Evolutionary conservation across 2,329 filamentous ascomycete genomes (phyloP).

Genomic region (Penicillium capsulatum): DNA sequence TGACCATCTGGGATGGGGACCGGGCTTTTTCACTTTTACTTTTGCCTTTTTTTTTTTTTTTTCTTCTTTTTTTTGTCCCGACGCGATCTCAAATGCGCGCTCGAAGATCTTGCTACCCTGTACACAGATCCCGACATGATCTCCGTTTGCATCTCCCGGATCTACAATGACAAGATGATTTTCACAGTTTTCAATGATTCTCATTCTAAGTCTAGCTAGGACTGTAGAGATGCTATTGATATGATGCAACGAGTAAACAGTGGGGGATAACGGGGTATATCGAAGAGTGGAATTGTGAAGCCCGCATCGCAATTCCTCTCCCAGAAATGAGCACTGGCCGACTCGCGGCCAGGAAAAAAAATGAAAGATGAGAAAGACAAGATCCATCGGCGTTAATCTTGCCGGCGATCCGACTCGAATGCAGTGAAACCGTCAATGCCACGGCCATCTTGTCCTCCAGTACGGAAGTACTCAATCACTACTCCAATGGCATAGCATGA

Average conservation of each 20-base stretch:
- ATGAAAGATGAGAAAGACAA: background rate
- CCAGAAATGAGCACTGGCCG: background rate
- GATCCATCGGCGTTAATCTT: conserved; percentile 8
- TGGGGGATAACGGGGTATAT: conserved; percentile 7
- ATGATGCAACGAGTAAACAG: background rate
- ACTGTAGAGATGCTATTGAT: no score
- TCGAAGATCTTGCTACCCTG: no score
- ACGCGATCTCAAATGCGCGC: no score
- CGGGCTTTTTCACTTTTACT: no score
- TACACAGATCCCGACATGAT: no score
- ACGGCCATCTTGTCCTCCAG: conserved; percentile 37
- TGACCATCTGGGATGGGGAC: no score
- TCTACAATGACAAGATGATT: background rate
- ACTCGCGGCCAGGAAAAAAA: background rate
- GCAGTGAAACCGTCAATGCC: conserved; percentile 39
- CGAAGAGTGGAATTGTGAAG: conserved; percentile 3
- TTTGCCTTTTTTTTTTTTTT: no score
- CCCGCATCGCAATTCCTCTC: conserved; percentile 3
- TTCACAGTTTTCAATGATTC: background rate
- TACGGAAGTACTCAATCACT: conserved; percentile 41
- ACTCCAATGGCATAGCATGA: conserved; percentile 43
- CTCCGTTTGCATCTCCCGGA: no score
- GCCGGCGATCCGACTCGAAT: conserved; percentile 36
- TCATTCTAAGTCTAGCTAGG: background rate
- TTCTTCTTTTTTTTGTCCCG: no score